Percentiles rank a stretch among this genome's conserved stretches.
These are phyloP conservation scores for Xylaria castorea DNA, from an alignment of 495 filamentous ascomycete species.

Conservation along the genomic window DNA sequence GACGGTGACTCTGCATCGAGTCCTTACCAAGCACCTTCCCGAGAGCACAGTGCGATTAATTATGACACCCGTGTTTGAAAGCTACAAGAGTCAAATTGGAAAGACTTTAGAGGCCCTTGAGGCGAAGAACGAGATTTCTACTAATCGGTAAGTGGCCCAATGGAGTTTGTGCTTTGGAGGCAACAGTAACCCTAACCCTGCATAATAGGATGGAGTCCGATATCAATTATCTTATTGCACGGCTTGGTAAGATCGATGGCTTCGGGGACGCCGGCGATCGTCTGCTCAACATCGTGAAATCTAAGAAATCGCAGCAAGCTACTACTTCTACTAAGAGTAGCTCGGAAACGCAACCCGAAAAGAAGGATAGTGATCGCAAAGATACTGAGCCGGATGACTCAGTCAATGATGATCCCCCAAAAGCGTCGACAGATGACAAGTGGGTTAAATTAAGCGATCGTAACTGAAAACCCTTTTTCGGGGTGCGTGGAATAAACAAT, in stretches of 20 bases:
- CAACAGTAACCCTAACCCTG: slow-evolving; percentile 9
- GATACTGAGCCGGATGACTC: slow-evolving; percentile 19
- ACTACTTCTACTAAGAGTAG: slow-evolving; percentile 22
- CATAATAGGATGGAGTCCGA: slow-evolving; percentile 76
- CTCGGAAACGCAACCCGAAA: slow-evolving; percentile 29
- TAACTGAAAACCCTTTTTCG: slow-evolving; percentile 5
- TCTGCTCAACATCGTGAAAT: slow-evolving; percentile 70
- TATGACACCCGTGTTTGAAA: slow-evolving; percentile 87
- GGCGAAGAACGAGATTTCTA: slow-evolving; percentile 70
- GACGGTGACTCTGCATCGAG: slow-evolving; percentile 84
- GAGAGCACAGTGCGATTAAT: slow-evolving; percentile 81
- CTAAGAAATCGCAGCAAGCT: slow-evolving; percentile 57
- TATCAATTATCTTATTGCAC: slow-evolving; percentile 74
- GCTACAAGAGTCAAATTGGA: slow-evolving; percentile 83
- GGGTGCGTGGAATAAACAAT: slow-evolving; percentile 1
- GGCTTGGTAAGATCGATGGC: slow-evolving; percentile 80
- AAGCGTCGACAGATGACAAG: slow-evolving; percentile 28
- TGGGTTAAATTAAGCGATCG: slow-evolving; percentile 26
- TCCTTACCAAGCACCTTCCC: slow-evolving; percentile 83
- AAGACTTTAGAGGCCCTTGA: slow-evolving; percentile 72
- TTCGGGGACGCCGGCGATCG: slow-evolving; percentile 72
- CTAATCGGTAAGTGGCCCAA: slow-evolving; percentile 67
- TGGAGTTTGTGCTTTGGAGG: not conserved
- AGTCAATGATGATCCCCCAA: slow-evolving; percentile 8
- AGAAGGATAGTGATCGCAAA: slow-evolving; percentile 11